Base-by-base conservation (phyloP, 257 asterid species). In the Knoxia roxburghii region DNA sequence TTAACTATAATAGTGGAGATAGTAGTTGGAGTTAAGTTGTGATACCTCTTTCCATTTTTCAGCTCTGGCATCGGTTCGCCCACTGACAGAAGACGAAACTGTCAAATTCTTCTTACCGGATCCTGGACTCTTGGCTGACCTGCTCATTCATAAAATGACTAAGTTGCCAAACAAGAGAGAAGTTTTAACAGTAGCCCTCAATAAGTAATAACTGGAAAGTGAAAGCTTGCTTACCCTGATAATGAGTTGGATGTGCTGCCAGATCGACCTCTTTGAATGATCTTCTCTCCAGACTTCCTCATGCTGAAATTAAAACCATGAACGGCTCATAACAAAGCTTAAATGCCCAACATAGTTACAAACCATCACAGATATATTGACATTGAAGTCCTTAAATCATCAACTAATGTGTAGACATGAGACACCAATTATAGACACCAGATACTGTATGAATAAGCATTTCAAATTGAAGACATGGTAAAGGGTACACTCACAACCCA, bases 41-140 rank as follows among this genome's bases (percentile, higher is more conserved):
- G n/a, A 40, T 81, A 93, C 98, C 96, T 89, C 95, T 67, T 82
- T 81, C 72, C 87, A 83, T 74, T 79, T 86, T 72, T 81, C 97
- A 29, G 80, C 76, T 73, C 68, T 82, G 41, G 84, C 88, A 27
- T 86, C 89, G 73, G 68, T 76, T 76, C 63, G 81, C 70, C 62
- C 76, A 82, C 75, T 77, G 71, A 79, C 48, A 41, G 82, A 72
- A 3, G 87, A 77, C 21, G 89, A 83, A 26, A 57, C 30, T 30
- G 75, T 57, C 58, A 35, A 50, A 6, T 67, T 57, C 15, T 43
- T 76, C 74, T 68, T 86, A 73, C 73, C 74, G 45, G 35, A 39
- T 26, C 73, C 72, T 33, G 82, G 69, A 70, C 76, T 81, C 76
- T 77, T 86, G 52, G 49, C 66, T 53, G 82, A 64, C 76, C 97